These are phyloP conservation scores for Penicillium expansum DNA, from an alignment of 2,329 filamentous ascomycete genomes.

Conservation along the genomic window DNA sequence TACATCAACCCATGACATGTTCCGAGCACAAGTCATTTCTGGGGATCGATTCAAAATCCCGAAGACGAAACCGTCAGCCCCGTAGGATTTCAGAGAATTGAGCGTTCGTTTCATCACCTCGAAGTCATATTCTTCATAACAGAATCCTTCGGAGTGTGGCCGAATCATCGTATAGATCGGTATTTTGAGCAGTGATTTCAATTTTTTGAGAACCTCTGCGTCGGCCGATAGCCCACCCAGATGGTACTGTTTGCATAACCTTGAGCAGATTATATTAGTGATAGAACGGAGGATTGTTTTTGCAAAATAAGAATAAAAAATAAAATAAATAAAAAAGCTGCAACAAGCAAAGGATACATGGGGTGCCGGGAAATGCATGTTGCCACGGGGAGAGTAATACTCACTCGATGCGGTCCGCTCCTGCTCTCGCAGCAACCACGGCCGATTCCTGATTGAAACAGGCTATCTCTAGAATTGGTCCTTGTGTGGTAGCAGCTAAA, in stretches of 20 bases:
- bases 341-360: no score
- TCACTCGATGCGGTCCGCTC: constrained; percentile 52
- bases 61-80: constrained; percentile 53
- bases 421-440: constrained; percentile 40
- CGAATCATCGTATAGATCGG: constrained; percentile 56
- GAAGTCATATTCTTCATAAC: constrained; percentile 44
- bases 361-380: no score
- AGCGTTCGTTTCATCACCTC: constrained; percentile 46
- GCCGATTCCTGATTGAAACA: constrained; percentile 50
- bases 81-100: constrained; percentile 30
- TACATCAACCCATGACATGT: constrained; percentile 37
- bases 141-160: constrained; percentile 48
- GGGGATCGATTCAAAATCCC: constrained; percentile 42
- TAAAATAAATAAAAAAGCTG: no score
- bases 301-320: no score
- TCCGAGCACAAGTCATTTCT: background rate
- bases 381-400: background rate
- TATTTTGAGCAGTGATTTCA: constrained; percentile 29
- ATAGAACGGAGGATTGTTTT: no score
- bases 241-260: constrained; percentile 21
- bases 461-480: constrained; percentile 44
- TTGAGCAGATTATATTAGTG: constrained; percentile 4
- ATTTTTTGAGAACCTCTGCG: constrained; percentile 20
- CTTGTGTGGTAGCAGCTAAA: no score
- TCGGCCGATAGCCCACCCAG: constrained; percentile 20